phyloP scores from a whole-genome alignment of 1,284 basidiomycete genomes.

The Inonotus obliquus region DNA sequence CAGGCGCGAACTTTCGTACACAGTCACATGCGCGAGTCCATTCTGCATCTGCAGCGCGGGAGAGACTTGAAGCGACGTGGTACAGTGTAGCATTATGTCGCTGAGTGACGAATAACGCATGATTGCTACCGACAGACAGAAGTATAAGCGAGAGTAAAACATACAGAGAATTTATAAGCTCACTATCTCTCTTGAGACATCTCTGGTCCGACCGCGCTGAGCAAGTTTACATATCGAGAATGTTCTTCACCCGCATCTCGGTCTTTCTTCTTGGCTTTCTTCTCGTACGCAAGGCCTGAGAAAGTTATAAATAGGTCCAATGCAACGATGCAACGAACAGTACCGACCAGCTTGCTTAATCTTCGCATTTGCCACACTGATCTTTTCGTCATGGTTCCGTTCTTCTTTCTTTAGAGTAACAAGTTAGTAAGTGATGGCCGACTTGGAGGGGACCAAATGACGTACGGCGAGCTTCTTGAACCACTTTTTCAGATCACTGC shows the following conservation, averaged over 20 bases:
- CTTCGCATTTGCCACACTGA: conserved; percentile 61
- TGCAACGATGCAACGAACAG: neutral
- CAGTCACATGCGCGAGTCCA: conserved; percentile 70
- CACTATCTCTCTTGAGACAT: conserved; percentile 76
- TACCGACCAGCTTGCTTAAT: conserved; percentile 68
- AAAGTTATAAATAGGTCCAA: neutral
- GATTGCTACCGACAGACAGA: conserved; percentile 47
- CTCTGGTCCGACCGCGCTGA: conserved; percentile 69
- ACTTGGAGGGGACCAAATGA: conserved; percentile 8
- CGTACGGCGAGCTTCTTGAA: conserved; percentile 73
- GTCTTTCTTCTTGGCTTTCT: conserved; percentile 69
- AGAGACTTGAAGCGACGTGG: conserved; percentile 55
- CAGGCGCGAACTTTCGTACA: conserved; percentile 58
- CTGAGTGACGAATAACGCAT: conserved; percentile 56
- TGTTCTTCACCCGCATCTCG: conserved; percentile 70
- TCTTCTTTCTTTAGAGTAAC: conserved; percentile 61
- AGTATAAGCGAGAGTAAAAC: conserved; percentile 12
- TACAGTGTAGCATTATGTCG: conserved; percentile 55
- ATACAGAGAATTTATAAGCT: conserved; percentile 26
- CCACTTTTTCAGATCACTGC: conserved; percentile 73
- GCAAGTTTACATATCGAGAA: conserved; percentile 67
- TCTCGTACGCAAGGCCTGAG: conserved; percentile 65
- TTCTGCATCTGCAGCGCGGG: conserved; percentile 69
- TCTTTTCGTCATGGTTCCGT: conserved; percentile 65
- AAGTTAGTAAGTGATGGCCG: neutral